Evolutionary conservation across 805 yeast genomes (phyloP), one percentile per base, ranked within the genome.

Genomic region (Pichia manshurica): DNA sequence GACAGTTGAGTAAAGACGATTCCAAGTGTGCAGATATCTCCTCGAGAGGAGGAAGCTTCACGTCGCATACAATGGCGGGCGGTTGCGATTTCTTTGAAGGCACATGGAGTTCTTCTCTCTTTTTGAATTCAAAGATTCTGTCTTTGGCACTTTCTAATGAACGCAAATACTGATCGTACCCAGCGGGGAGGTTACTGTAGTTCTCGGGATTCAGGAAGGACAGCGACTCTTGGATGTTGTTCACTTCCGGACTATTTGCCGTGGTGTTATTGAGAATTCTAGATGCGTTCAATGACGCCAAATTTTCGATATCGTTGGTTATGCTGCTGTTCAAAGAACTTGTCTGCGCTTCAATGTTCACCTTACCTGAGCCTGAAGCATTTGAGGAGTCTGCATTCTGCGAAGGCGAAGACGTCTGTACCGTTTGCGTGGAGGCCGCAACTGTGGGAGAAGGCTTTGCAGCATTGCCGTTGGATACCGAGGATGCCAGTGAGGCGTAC

Each of bases 1-100:
- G 98, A 63, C 97, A 88, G 58, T 86, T 85, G 56, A 87, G 70
- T 50, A 87, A 71, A 3, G 97, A 89, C 1, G 84, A 77, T 61
- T 87, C 95, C 54, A 91, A 70, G 56, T 78, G 70, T 49, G 74
- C 73, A 43, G 77, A 68, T 21, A 86, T 79, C 2, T 76, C 62
- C 25, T 72, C 72, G 50, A 78, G 69, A 16, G 81, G 71, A 23
- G 78, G 71, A 21, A 87, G 84, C 45, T 75, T 71, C 62, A 33
- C 79, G 62, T 38, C 84, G 46, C 41, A 46, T 19, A 50, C 23
- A 22, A 44, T 48, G 23, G 51, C 32, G 4, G 51, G 42, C 9
- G 51, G 48, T 19, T 45, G 48, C 3, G 51, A 45, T 38, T 48
- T 48, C 33, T 48, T 48, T 7, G 46, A 45, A n/a, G 51, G 48